Evolutionary conservation across 371 early-diverging fungal genomes (phyloP), one percentile per base, ranked within the genome.

Genomic region (Syncephalastrum monosporum): DNA sequence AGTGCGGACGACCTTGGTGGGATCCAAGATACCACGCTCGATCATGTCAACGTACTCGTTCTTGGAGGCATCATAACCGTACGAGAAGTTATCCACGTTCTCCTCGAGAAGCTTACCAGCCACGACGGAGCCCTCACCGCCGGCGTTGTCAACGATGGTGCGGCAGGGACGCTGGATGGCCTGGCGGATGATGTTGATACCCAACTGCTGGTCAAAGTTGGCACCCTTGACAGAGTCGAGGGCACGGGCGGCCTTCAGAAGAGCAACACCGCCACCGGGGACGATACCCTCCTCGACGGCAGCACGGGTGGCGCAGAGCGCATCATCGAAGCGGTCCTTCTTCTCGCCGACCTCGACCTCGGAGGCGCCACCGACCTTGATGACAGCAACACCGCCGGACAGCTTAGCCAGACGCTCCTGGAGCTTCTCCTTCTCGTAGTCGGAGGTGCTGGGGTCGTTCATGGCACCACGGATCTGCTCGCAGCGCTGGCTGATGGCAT

Each of bases 291-390:
- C 96, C 77, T 97, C 98, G 64, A 98, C 98, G 53, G 98, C 98
- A 44, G 98, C 98, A 65, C 98, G 94, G 29, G 98, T 98, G 56
- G 98, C 98, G 71, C 95, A 95, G 59, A 98, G 82, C 13, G 98
- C 96, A 80, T 98, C 98, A 59, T 94, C 97, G 68, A 96, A 95
- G 53, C 97, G 86, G 80, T 98, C 98, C 90, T 98, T 98, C 94
- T 97, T 97, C 81, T 98, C 98, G 59, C 97, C 97, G 46, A 98
- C 98, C 76, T 98, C 98, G 45, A 98, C 96, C 75, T 98, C 98
- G 47, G 95, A 94, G 33, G 91, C 75, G 47, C 98, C 98, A 60
- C 98, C 98, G 56, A 98, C 97, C 75, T 91, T 92, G 74, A 98
- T 96, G 70, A 98, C 98, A 48, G 98, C 98, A 55, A 98, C 98